A percentile compares a stretch with the other conserved stretches of the same genome.
Evolutionary conservation across 192 early-diverging fungal genomes (phyloP).

Genomic region (Coemansia sp.): DNA sequence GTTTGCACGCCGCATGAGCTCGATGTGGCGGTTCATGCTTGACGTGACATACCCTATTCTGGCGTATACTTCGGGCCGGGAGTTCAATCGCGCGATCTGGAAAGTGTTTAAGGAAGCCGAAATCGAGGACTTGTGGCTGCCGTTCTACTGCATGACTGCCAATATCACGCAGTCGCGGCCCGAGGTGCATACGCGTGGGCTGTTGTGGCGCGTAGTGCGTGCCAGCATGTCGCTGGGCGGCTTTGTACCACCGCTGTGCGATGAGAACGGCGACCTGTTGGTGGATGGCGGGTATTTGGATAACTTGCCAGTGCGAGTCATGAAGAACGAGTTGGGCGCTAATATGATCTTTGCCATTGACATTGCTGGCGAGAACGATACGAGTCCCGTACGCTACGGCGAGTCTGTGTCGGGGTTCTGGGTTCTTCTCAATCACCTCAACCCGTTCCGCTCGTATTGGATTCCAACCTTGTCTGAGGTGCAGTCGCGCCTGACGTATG

Average conservation of each 20-base stretch:
- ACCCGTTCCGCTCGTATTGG: slow-evolving; percentile 70
- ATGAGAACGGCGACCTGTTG: slow-evolving; percentile 91
- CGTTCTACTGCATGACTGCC: slow-evolving; percentile 92
- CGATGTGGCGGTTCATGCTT: slow-evolving; percentile 84
- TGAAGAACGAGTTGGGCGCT: slow-evolving; percentile 77
- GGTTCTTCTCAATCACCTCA: slow-evolving; percentile 77
- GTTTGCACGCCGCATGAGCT: slow-evolving; percentile 78
- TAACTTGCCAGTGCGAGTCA: slow-evolving; percentile 90
- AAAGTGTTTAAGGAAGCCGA: slow-evolving; percentile 91
- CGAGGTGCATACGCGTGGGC: slow-evolving; percentile 89
- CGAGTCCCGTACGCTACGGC: slow-evolving; percentile 86
- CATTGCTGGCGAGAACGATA: slow-evolving; percentile 92
- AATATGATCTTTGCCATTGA: slow-evolving; percentile 93
- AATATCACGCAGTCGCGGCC: slow-evolving; percentile 96
- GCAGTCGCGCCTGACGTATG: slow-evolving; percentile 92
- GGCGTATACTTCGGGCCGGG: slow-evolving; percentile 89
- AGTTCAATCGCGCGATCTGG: slow-evolving; percentile 96
- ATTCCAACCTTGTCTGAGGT: slow-evolving; percentile 94
- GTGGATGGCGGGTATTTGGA: slow-evolving; percentile 99
- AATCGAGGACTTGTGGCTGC: slow-evolving; percentile 98
- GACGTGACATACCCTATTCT: slow-evolving; percentile 96
- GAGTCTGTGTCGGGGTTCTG: slow-evolving; percentile 93
- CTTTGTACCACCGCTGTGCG: slow-evolving; percentile 93
- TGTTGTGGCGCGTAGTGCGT: slow-evolving; percentile 96
- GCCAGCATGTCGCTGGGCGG: slow-evolving; percentile 98